Percentiles rank a stretch among this genome's conserved stretches.
These are phyloP conservation scores for Boletales sp. DNA, from an alignment of 768 basidiomycete genomes.

Conservation along the genomic window DNA sequence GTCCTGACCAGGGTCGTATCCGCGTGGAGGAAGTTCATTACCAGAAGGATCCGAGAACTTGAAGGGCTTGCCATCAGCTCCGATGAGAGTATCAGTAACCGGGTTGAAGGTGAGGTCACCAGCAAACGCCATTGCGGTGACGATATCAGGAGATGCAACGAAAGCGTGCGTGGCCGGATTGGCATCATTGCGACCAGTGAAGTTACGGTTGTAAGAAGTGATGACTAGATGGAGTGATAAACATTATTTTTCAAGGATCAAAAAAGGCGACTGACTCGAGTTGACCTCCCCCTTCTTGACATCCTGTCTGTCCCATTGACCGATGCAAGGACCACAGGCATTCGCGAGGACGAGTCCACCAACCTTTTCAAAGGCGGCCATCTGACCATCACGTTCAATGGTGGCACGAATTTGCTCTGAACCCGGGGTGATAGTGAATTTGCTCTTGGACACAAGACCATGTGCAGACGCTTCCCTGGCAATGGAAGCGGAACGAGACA, in stretches of 20 bases:
- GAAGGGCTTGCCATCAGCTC: constrained; percentile 93
- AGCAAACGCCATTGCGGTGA: constrained; percentile 95
- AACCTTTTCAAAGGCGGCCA: constrained; percentile 78
- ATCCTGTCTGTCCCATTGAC: constrained; percentile 97
- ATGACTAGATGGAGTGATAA: constrained; percentile 56
- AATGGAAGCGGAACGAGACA: constrained; percentile 96
- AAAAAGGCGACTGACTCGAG: constrained; percentile 66
- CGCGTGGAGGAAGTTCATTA: constrained; percentile 88
- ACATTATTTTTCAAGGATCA: not conserved
- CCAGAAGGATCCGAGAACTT: constrained; percentile 93
- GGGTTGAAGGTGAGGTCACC: constrained; percentile 97
- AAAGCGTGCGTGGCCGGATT: constrained; percentile 99
- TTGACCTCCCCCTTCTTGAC: constrained; percentile 96
- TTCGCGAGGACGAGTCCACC: constrained; percentile 96
- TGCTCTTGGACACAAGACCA: constrained; percentile 85
- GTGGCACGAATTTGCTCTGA: constrained; percentile 98
- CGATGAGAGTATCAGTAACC: constrained; percentile 81
- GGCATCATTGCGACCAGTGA: constrained; percentile 99
- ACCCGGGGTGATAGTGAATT: constrained; percentile 98
- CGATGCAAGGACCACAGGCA: constrained; percentile 98
- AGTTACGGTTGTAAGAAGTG: constrained; percentile 99
- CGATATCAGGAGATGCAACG: constrained; percentile 90
- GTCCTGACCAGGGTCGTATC: constrained; percentile 95
- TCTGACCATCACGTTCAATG: constrained; percentile 93
- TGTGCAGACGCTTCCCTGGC: constrained; percentile 84